Percentiles rank a stretch among this genome's conserved stretches.
These are phyloP conservation scores for Cladophialophora immunda DNA, from an alignment of 2,329 filamentous ascomycete genomes.

Conservation along the genomic window DNA sequence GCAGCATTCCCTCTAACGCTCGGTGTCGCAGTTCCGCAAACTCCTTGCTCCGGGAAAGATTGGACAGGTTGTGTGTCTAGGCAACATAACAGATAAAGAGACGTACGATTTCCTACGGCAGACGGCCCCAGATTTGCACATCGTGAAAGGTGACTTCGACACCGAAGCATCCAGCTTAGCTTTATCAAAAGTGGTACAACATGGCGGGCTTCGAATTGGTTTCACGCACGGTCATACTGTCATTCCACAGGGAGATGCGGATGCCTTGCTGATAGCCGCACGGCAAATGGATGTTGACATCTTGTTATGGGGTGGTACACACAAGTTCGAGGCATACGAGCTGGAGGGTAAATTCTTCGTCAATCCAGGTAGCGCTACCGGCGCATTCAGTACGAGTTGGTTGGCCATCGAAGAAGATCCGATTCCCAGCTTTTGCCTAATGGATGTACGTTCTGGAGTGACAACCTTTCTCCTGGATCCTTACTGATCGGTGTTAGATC, in stretches of 20 bases:
- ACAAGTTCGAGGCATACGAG: constrained; percentile 75
- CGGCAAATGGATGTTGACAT: constrained; percentile 77
- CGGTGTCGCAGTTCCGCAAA: constrained; percentile 74
- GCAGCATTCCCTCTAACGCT: constrained; percentile 20
- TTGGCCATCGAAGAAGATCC: constrained; percentile 71
- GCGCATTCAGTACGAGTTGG: constrained; percentile 69
- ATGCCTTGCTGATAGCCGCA: constrained; percentile 72
- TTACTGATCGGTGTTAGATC: constrained; percentile 64
- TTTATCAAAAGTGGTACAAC: constrained; percentile 74
- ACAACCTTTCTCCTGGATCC: no score
- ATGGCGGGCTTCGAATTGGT: constrained; percentile 72
- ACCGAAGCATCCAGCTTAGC: constrained; percentile 72
- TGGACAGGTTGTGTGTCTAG: constrained; percentile 79
- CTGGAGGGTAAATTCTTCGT: constrained; percentile 77
- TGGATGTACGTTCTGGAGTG: constrained; percentile 78
- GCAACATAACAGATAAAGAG: constrained; percentile 80
- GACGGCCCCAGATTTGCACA: constrained; percentile 75
- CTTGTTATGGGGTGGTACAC: constrained; percentile 73
- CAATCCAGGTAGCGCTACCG: constrained; percentile 73
- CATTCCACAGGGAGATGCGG: constrained; percentile 72
- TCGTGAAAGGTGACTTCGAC: constrained; percentile 76
- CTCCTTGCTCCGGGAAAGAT: constrained; percentile 85
- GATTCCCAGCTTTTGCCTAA: constrained; percentile 91
- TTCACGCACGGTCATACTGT: constrained; percentile 78
- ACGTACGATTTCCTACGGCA: constrained; percentile 83